A percentile compares a stretch with the other conserved stretches of the same genome.
These are phyloP conservation scores for Debaryomycetaceae sp. DNA, from an alignment of 1,139 yeast genomes.

Conservation along the genomic window DNA sequence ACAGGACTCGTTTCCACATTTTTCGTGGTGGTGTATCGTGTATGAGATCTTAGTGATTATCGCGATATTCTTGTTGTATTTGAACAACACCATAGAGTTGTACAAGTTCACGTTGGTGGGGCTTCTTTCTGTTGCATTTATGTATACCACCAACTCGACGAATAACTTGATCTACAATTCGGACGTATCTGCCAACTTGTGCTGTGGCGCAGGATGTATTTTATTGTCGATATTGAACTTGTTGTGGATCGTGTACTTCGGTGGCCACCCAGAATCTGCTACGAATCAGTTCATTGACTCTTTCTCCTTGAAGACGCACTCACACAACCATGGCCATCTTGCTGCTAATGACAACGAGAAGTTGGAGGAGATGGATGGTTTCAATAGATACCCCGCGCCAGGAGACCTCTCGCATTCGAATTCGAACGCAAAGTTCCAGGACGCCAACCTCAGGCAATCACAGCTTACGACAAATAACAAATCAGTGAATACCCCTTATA, in stretches of 20 bases:
- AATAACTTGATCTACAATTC: constrained; percentile 72
- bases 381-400: constrained; percentile 24
- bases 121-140: constrained; percentile 60
- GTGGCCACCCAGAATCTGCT: constrained; percentile 76
- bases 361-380: constrained; percentile 21
- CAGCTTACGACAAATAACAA: constrained; percentile 32
- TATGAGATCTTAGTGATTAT: constrained; percentile 64
- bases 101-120: constrained; percentile 66
- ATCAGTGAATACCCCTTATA: constrained; percentile 34
- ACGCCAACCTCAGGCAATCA: constrained; percentile 34
- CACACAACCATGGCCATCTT: constrained; percentile 27
- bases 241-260: constrained; percentile 83
- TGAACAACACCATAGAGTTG: constrained; percentile 65
- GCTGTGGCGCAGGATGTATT: constrained; percentile 92
- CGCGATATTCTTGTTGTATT: constrained; percentile 56
- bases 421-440: constrained; percentile 27
- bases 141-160: constrained; percentile 80
- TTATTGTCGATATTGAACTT: constrained; percentile 75
- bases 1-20: constrained; percentile 59
- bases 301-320: constrained; percentile 39
- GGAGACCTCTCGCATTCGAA: constrained; percentile 17
- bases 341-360: constrained; percentile 25
- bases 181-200: constrained; percentile 60
- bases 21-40: constrained; percentile 98
- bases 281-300: constrained; percentile 83